phyloP scores from a whole-genome alignment of 371 early-diverging fungal genomes.

The Umbelopsis sp. region DNA sequence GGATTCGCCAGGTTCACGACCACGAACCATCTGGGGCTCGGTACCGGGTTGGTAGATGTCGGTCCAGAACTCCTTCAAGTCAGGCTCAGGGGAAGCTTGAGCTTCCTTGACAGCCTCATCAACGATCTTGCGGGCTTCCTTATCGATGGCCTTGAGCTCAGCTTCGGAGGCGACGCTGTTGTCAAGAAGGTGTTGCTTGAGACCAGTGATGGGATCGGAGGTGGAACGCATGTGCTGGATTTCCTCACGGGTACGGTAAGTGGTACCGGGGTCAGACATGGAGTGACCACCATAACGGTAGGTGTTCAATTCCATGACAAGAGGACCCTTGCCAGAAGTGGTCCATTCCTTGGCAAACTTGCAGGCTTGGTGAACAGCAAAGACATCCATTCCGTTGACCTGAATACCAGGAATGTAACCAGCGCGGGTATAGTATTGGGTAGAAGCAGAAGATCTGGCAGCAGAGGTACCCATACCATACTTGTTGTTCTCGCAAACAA shows the following conservation, averaged over 20 bases:
- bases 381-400: slow-evolving; percentile 94
- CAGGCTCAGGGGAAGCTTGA: slow-evolving; percentile 86
- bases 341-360: slow-evolving; percentile 87
- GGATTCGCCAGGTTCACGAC: slow-evolving; percentile 76
- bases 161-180: slow-evolving; percentile 76
- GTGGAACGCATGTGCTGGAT: slow-evolving; percentile 96
- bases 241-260: slow-evolving; percentile 97
- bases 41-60: slow-evolving; percentile 84
- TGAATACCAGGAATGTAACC: slow-evolving; percentile 96
- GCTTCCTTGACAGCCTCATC: slow-evolving; percentile 88
- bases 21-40: slow-evolving; percentile 77
- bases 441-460: slow-evolving; percentile 88
- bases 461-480: slow-evolving; percentile 99
- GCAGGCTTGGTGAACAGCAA: slow-evolving; percentile 90
- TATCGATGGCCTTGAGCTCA: slow-evolving; percentile 92
- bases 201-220: slow-evolving; percentile 91
- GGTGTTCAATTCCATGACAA: slow-evolving; percentile 97
- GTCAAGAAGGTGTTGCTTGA: slow-evolving; percentile 83
- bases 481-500: slow-evolving; percentile 99
- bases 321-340: slow-evolving; percentile 88
- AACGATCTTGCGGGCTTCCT: slow-evolving; percentile 82
- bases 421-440: slow-evolving; percentile 95
- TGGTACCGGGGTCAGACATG: slow-evolving; percentile 99
- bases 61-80: slow-evolving; percentile 72
- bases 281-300: slow-evolving; percentile 99